Base-by-base conservation (phyloP, 306 rosid species). In the Quercus engelmannii region DNA sequence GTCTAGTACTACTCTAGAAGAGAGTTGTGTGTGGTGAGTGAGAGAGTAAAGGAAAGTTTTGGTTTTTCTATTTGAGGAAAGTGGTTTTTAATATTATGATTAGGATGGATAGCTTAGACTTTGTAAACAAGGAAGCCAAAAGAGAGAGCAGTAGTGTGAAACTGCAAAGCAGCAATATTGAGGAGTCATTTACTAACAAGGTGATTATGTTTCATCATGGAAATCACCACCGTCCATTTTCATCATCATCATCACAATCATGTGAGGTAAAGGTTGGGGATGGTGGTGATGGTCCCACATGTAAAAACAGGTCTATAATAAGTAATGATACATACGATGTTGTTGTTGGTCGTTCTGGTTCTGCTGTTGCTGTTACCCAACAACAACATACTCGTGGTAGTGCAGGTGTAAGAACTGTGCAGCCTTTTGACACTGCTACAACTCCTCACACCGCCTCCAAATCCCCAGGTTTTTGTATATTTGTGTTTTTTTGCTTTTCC, bases 241-340 rank as follows among this genome's bases (percentile, higher is more conserved):
- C 73, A 7, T 82, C 84, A 13, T 76, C 86, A 15, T 73, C 62
- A 38, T 38, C 46, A 2, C 64, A 49, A 77, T 81, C 68, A 77
- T 82, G 35, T 75, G 58, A 57, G 13, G 81, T 49, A 20, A 23
- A 77, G 73, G 72, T 35, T 69, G 78, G 61, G 13, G 87, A 68
- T 81, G 89, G 79, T 81, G 86, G 79, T 12, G 77, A 80, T 87
- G 96, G 93, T 61, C 93, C 97, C 91, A 90, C 89, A 5, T 21
- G 68, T 58, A 77, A 63, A 76, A 77, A 69, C 76, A 65, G 79
- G 77, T 43, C 80, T 78, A 78, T 71, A 77, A 78, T 71, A 77
- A 70, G 74, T 76, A 68, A 78, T 74, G 33, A 75, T 80, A 75
- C 74, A 79, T 82, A 77, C 88, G 74, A 79, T 76, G 64, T 55